These are phyloP conservation scores for Houttuynia cordata DNA, from an alignment of 164 flowering plant species.

Conservation along the genomic window DNA sequence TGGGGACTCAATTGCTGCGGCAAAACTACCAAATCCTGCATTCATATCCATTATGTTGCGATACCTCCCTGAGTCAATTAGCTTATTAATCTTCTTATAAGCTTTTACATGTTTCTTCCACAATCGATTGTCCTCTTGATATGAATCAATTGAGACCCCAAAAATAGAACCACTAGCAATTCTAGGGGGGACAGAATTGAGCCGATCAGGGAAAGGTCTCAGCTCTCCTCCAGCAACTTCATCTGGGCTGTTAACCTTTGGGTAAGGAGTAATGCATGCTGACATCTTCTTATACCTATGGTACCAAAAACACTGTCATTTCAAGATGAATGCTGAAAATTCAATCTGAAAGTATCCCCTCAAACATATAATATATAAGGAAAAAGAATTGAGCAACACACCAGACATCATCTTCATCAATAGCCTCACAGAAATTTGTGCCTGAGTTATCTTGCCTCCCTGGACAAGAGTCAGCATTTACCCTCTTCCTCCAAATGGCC, in stretches of 20 bases:
- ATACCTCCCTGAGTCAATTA: slow-evolving; percentile 71
- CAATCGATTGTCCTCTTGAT: slow-evolving; percentile 48
- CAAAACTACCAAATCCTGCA: slow-evolving; percentile 89
- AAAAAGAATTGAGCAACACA: slow-evolving; percentile 7
- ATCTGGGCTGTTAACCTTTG: slow-evolving; percentile 33
- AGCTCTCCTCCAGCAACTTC: slow-evolving; percentile 53
- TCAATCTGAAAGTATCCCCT: not conserved
- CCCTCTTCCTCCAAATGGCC: slow-evolving; percentile 70
- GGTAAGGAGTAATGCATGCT: slow-evolving; percentile 60
- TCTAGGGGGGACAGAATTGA: slow-evolving; percentile 73
- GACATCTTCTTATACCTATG: slow-evolving; percentile 90
- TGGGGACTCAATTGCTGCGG: slow-evolving; percentile 66
- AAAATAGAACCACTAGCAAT: slow-evolving; percentile 63
- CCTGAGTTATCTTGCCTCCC: slow-evolving; percentile 27
- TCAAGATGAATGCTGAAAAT: not conserved
- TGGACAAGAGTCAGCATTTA: slow-evolving; percentile 45
- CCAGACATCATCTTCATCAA: slow-evolving; percentile 59
- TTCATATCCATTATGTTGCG: slow-evolving; percentile 97
- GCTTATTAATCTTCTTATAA: slow-evolving; percentile 57
- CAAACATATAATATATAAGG: not conserved
- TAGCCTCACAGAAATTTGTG: slow-evolving; percentile 36
- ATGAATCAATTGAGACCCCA: slow-evolving; percentile 64
- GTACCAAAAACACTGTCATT: not conserved
- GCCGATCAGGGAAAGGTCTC: slow-evolving; percentile 67
- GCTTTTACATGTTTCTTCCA: slow-evolving; percentile 85